Conservation (phyloP, 768 basidiomycete genomes). For the Phlebiopsis gigantea region DNA sequence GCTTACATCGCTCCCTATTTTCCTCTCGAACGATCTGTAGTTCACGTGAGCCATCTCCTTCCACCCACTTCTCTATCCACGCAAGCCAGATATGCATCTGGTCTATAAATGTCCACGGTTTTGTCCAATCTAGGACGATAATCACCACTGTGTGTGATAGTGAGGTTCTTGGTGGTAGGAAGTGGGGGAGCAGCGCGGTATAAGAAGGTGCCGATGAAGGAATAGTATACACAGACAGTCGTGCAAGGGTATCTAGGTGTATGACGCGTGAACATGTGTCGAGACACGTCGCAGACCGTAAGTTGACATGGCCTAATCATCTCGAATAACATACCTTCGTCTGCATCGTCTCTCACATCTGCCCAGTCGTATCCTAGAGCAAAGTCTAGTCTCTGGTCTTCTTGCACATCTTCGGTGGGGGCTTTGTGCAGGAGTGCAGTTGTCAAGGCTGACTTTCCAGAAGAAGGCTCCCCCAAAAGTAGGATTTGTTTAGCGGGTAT, state of each 20-base stretch:
- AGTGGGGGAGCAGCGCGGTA: constrained; percentile 67
- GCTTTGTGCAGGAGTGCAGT: constrained; percentile 69
- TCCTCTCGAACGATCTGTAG: constrained; percentile 75
- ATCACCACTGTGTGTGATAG: constrained; percentile 72
- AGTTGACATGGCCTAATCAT: not conserved
- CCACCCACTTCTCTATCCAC: constrained; percentile 82
- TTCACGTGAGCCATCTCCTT: constrained; percentile 65
- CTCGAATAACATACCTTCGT: constrained; percentile 65
- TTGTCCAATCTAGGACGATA: constrained; percentile 93
- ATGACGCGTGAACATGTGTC: constrained; percentile 6
- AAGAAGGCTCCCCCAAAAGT: constrained; percentile 71
- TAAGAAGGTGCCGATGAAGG: constrained; percentile 74
- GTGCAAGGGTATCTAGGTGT: constrained; percentile 73
- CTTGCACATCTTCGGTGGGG: constrained; percentile 46
- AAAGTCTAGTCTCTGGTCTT: constrained; percentile 64
- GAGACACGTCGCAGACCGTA: not conserved
- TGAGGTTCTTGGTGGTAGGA: constrained; percentile 64
- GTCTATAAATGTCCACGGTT: constrained; percentile 85
- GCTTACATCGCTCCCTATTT: constrained; percentile 69
- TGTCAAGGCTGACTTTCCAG: constrained; percentile 74
- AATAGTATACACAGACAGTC: constrained; percentile 87
- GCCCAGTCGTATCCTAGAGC: constrained; percentile 92
- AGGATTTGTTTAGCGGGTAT: constrained; percentile 86
- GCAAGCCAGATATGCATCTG: constrained; percentile 80
- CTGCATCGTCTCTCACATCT: constrained; percentile 86